phyloP scores from a whole-genome alignment of 129 eudicot genomes.

The Apium graveolens region DNA sequence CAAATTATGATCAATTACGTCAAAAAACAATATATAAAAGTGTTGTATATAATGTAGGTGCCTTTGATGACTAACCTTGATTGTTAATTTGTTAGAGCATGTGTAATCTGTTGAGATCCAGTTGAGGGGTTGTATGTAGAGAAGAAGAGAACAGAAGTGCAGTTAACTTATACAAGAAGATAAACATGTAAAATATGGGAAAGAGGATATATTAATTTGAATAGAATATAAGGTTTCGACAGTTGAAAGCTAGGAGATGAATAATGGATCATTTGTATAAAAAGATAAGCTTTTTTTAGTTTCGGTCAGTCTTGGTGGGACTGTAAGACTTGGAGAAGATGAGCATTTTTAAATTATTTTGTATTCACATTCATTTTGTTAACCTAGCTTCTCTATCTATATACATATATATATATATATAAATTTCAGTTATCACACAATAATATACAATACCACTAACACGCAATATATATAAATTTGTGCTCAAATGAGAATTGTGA shows the following conservation, averaged over 20 bases:
- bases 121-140: not conserved
- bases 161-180: conserved; percentile 4
- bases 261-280: conserved; percentile 18
- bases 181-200: conserved; percentile 13
- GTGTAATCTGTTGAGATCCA: not conserved
- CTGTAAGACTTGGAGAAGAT: conserved; percentile 16
- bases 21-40: not conserved
- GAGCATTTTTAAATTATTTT: not conserved
- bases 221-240: not conserved
- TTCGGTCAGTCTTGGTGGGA: conserved; percentile 45
- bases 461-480: too few relatives aligned
- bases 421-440: not conserved
- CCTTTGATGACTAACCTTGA: conserved; percentile 17
- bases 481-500: too few relatives aligned
- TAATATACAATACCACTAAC: too few relatives aligned
- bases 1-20: not conserved
- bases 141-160: conserved; percentile 9
- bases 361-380: not conserved
- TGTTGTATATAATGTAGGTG: not conserved
- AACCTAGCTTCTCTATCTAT: not conserved
- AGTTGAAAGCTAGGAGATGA: conserved; percentile 23
- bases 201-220: not conserved
- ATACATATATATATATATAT: too few relatives aligned
- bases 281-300: conserved; percentile 29
- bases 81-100: conserved; percentile 9